Evolutionary conservation across 805 yeast genomes (phyloP), one percentile per base, ranked within the genome.

Genomic region (Candida adriatica): DNA sequence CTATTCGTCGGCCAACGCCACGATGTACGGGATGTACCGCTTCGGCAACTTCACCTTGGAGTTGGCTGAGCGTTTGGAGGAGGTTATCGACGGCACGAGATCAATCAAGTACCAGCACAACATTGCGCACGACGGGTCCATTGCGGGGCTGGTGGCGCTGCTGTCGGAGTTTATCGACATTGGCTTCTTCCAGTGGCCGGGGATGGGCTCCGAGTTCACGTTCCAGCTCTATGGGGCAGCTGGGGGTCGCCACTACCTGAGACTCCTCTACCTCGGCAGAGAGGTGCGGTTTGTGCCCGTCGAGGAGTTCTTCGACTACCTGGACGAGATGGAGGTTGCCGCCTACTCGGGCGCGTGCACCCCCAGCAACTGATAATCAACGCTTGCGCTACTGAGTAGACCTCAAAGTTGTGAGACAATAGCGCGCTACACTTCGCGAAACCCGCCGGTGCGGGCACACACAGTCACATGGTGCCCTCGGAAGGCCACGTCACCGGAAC

Each of bases 181-280:
- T 16, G 43, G 45, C 13, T 35, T 37, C 14, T 53, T 64, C 35
- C 53, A 65, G 41, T 64, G 70, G 70, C 70, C 70, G 10, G 70
- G 68, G 6, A 63, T 64, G 68, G 70, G 68, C n/a, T 41, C 69
- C 16, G 64, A 64, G 30, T 45, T 61, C 20, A 56, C 57, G 2
- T 56, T 63, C 37, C 68, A 64, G 41, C 35, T 64, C 6, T 64
- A 64, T 51, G 48, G 55, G 24, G 42, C 37, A 6, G 29, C 30
- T 11, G 45, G 44, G 24, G 37, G 37, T 18, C 44, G 45, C 8
- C 37, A 52, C 39, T 53, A 46, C 37, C 35, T 64, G 24, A 56
- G 69, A 38, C 58, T 58, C 13, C 43, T 64, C 16, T 64, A 62
- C 41, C 42, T 51, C 27, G 66, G 66, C 8, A 37, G 25, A 22